phyloP scores from a whole-genome alignment of 2,329 filamentous ascomycete genomes.

The Colletotrichum coccodes region DNA sequence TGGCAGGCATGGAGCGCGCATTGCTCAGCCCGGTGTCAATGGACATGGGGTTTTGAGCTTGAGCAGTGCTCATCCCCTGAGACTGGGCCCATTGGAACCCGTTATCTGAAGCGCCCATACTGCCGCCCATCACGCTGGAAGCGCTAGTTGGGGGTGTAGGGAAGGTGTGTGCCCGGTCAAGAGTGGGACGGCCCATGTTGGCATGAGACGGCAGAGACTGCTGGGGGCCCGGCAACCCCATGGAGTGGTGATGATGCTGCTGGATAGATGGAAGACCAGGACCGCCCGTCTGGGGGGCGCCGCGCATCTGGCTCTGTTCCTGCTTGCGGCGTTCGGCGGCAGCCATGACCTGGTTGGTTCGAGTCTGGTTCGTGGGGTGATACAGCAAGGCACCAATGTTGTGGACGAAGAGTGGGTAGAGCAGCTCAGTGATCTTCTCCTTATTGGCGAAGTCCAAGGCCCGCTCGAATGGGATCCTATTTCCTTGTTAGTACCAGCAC shows the following conservation, averaged over 20 bases:
- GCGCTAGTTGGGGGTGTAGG: slow-evolving; percentile 93
- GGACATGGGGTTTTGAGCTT: slow-evolving; percentile 76
- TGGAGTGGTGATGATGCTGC: slow-evolving; percentile 70
- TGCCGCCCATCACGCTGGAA: slow-evolving; percentile 80
- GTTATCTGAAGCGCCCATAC: slow-evolving; percentile 76
- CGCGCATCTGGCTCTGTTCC: slow-evolving; percentile 74
- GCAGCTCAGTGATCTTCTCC: slow-evolving; percentile 95
- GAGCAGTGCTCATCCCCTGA: slow-evolving; percentile 69
- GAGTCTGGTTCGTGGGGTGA: slow-evolving; percentile 87
- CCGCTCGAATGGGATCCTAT: slow-evolving; percentile 95
- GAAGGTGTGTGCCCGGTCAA: slow-evolving; percentile 92
- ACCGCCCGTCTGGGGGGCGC: slow-evolving; percentile 60
- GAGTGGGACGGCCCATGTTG: slow-evolving; percentile 76
- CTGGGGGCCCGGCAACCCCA: slow-evolving; percentile 66
- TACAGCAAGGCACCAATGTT: slow-evolving; percentile 95
- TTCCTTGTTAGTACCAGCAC: slow-evolving; percentile 1
- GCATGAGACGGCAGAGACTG: slow-evolving; percentile 72
- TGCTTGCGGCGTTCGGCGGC: slow-evolving; percentile 82
- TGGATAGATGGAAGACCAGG: slow-evolving; percentile 73
- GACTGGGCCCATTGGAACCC: slow-evolving; percentile 81
- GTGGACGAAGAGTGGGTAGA: slow-evolving; percentile 97
- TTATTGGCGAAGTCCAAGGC: slow-evolving; percentile 99
- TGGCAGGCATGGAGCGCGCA: slow-evolving; percentile 86
- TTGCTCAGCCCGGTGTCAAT: slow-evolving; percentile 85
- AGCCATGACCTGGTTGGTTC: slow-evolving; percentile 88